A percentile compares a stretch with the other conserved stretches of the same genome.
These are phyloP conservation scores for Capillidium heterosporum DNA, from an alignment of 371 early-diverging fungal species.

Conservation along the genomic window DNA sequence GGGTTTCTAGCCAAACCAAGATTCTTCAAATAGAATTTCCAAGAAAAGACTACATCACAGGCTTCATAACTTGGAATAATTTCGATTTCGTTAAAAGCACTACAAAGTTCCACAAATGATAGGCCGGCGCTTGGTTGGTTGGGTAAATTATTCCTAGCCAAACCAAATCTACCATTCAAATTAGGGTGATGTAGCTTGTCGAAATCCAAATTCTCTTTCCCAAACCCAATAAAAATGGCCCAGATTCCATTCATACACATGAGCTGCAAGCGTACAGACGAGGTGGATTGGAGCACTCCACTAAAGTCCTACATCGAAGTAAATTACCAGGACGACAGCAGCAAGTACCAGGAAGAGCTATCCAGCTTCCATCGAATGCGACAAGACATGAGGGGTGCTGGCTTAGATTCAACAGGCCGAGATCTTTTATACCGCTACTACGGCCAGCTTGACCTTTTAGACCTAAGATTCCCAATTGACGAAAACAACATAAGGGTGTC, in stretches of 20 bases:
- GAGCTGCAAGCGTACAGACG: constrained; percentile 51
- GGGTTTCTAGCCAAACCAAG: too few species aligned
- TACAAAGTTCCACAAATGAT: too few species aligned
- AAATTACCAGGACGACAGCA: constrained; percentile 82
- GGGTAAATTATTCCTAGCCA: too few species aligned
- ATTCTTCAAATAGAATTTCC: too few species aligned
- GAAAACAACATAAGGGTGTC: constrained; percentile 70
- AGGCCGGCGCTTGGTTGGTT: too few species aligned
- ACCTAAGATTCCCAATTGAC: constrained; percentile 79
- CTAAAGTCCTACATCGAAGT: constrained; percentile 64
- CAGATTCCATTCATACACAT: constrained; percentile 12
- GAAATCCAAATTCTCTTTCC: too few species aligned
- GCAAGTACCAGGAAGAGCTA: constrained; percentile 67
- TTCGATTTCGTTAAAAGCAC: too few species aligned
- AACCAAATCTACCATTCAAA: too few species aligned
- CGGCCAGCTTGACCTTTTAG: constrained; percentile 88
- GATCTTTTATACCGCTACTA: constrained; percentile 89
- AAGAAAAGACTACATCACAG: too few species aligned
- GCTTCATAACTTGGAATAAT: too few species aligned
- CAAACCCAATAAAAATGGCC: constrained; percentile 6
- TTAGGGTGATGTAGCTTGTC: too few species aligned
- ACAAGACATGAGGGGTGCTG: constrained; percentile 88
- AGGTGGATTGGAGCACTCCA: constrained; percentile 72
- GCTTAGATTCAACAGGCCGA: constrained; percentile 72
- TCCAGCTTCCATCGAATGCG: constrained; percentile 70